Conservation (phyloP, 768 basidiomycete genomes). For the Suillus spraguei region DNA sequence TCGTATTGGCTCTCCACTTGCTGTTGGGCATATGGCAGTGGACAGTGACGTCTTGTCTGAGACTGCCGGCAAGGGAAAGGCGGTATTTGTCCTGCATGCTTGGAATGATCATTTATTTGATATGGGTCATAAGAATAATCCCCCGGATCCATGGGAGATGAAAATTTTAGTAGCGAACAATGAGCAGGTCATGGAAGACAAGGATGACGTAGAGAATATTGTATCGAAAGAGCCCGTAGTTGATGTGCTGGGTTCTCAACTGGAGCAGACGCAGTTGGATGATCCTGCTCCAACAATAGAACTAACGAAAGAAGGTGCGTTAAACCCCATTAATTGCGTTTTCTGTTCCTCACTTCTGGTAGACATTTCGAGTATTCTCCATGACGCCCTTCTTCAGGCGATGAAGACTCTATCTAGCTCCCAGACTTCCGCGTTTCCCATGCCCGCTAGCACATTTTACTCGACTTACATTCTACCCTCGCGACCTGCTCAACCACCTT, state of each 20-base stretch:
- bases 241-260: neutral
- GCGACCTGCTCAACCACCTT: conserved; percentile 57
- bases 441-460: conserved; percentile 77
- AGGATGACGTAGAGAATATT: neutral
- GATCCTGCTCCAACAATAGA: conserved; percentile 1
- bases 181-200: conserved; percentile 13
- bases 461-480: conserved; percentile 75
- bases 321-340: neutral
- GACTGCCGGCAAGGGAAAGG: conserved; percentile 71
- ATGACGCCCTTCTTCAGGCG: conserved; percentile 64
- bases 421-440: conserved; percentile 64
- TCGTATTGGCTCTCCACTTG: conserved; percentile 54
- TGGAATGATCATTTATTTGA: conserved; percentile 58
- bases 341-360: neutral
- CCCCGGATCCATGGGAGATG: conserved; percentile 19
- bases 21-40: conserved; percentile 73
- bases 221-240: neutral
- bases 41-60: conserved; percentile 47
- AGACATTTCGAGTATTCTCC: conserved; percentile 48
- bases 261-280: conserved; percentile 36
- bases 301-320: conserved; percentile 4
- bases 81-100: conserved; percentile 69
- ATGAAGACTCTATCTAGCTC: conserved; percentile 51
- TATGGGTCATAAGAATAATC: neutral
- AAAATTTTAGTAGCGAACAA: conserved; percentile 30